phyloP scores from a whole-genome alignment of 2,329 filamentous ascomycete species.

The Hirsutella thompsonii region DNA sequence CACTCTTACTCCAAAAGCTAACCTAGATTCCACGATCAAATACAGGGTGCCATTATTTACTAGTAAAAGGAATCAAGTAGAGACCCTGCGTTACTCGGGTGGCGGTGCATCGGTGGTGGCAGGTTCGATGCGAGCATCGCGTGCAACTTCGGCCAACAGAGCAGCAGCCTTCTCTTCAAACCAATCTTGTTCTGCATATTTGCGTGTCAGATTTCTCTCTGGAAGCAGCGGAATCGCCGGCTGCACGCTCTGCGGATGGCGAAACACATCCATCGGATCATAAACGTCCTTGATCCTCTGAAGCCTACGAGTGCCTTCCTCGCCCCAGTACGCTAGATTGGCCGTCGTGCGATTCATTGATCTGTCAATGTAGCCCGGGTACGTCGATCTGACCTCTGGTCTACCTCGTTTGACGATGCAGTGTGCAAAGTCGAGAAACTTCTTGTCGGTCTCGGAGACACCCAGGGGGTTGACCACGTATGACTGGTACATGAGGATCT shows the following conservation, averaged over 20 bases:
- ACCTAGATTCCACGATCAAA: too few relatives aligned
- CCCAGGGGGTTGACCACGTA: constrained; percentile 40
- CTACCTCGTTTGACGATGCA: constrained; percentile 23
- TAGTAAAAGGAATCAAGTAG: too few relatives aligned
- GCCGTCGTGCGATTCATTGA: constrained; percentile 25
- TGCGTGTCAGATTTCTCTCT: too few relatives aligned
- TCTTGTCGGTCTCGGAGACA: constrained; percentile 29
- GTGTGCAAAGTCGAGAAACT: constrained; percentile 40
- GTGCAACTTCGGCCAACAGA: too few relatives aligned
- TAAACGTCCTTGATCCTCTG: constrained; percentile 34
- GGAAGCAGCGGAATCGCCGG: constrained; percentile 6
- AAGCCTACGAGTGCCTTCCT: constrained; percentile 33
- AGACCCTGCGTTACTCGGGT: too few relatives aligned
- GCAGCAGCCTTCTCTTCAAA: too few relatives aligned
- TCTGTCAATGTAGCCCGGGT: constrained; percentile 51
- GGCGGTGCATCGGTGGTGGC: too few relatives aligned
- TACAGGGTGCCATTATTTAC: too few relatives aligned
- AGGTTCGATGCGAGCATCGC: too few relatives aligned
- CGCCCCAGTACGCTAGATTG: constrained; percentile 41
- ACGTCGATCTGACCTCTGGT: constrained; percentile 32
- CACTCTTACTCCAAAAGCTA: too few relatives aligned
- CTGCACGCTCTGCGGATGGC: constrained; percentile 44
- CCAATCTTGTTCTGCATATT: too few relatives aligned
- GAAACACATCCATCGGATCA: constrained; percentile 42
- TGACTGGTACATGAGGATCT: constrained; percentile 49